Conservation (phyloP, 2,329 filamentous ascomycete species). For the Pseudopyricularia javanii region DNA sequence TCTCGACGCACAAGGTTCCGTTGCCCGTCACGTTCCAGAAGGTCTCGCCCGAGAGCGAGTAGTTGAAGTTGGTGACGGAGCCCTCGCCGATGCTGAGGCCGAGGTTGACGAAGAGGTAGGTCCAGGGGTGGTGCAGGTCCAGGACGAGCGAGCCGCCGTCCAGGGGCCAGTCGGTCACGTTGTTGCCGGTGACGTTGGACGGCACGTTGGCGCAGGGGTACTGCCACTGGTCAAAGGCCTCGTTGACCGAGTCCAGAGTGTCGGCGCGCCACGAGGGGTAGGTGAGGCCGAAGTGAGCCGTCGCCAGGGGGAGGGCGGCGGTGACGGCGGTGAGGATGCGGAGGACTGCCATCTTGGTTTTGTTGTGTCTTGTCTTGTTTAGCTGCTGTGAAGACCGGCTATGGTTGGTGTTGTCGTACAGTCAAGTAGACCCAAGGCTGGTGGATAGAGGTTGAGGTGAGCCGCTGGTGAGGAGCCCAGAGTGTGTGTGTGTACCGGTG, state of each 20-base stretch:
- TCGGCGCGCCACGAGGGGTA: conserved; percentile 37
- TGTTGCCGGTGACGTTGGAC: conserved; percentile 20
- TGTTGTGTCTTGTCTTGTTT: not conserved
- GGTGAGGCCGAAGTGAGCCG: conserved; percentile 34
- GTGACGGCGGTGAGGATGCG: conserved; percentile 19
- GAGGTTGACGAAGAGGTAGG: conserved; percentile 41
- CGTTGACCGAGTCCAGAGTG: conserved; percentile 18
- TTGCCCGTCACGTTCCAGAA: conserved; percentile 46
- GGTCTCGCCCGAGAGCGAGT: conserved; percentile 44
- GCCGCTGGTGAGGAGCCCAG: not conserved
- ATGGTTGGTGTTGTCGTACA: not conserved
- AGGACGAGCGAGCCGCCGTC: conserved; percentile 33
- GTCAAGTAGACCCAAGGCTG: not conserved
- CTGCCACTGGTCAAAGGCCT: conserved; percentile 31
- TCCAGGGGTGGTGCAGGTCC: conserved; percentile 37
- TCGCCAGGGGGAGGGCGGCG: conserved; percentile 20
- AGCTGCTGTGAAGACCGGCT: not conserved
- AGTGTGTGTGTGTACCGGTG: not conserved
- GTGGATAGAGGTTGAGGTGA: not conserved
- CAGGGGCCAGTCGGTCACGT: conserved; percentile 42
- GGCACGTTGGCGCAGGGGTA: conserved; percentile 40
- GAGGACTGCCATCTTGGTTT: conserved; percentile 10
- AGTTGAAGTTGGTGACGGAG: conserved; percentile 50
- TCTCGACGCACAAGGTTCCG: conserved; percentile 54
- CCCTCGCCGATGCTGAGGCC: conserved; percentile 25